Base-by-base conservation (phyloP, 176 grass and related monocot genomes). In the Themeda triandra region DNA sequence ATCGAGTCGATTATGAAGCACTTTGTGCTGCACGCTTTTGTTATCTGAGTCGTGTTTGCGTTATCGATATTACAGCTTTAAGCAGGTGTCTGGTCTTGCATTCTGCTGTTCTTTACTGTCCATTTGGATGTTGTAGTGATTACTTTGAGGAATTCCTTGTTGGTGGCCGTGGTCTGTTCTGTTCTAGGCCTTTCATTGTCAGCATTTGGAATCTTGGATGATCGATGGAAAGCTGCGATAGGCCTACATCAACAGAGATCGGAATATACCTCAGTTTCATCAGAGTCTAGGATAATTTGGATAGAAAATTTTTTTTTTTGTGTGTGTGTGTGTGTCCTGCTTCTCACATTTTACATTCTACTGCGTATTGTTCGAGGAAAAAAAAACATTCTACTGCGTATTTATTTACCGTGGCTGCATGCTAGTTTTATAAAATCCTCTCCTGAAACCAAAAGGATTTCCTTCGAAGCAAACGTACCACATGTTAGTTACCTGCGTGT, bases 341-440 rank as follows among this genome's bases (percentile, higher is more conserved):
- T 81, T 75, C 25, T 42, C 31, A 30, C 9, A 27, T 67, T 74
- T 36, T 58, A 44, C n/a, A n/a, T n/a, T n/a, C n/a, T n/a, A n/a
- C n/a, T n/a, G n/a, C n/a, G n/a, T n/a, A n/a, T n/a, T n/a, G n/a
- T n/a, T n/a, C n/a, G n/a, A n/a, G n/a, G n/a, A n/a, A n/a, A n/a
- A n/a, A n/a, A n/a, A n/a, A n/a, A n/a, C n/a, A n/a, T 75, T 40
- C 4, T 56, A 5, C 0, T 2, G 25, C 72, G 41, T 13, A 86
- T n/a, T 44, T 59, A 65, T 73, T 66, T 86, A 13, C 24, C 59
- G 56, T 86, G n/a, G n/a, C 17, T 75, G 32, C 77, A 71, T 58
- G 69, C 29, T 62, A 72, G 32, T 81, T 36, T 46, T 73, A 44
- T 31, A 4, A 2, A 48, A 33, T 28, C 18, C 40, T 40, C 25